Evolutionary conservation across 169 alveolate species (phyloP).

Genomic region (Eimeria necatrix): DNA sequence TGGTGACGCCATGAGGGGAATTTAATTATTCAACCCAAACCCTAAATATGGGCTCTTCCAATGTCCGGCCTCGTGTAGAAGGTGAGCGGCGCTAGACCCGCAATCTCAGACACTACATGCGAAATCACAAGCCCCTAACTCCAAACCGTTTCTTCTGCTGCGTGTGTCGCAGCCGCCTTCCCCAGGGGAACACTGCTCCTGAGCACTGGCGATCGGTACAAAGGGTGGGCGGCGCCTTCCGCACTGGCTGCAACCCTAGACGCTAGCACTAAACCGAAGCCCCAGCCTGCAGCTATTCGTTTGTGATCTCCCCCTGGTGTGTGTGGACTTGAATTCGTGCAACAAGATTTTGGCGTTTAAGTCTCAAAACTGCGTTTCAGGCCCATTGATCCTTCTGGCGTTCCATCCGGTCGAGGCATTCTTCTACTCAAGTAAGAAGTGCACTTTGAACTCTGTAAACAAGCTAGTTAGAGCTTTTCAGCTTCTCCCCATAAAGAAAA

Average conservation of each 20-base stretch:
- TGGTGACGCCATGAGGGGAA: background rate
- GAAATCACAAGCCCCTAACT: background rate
- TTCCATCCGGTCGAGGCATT: slow-evolving; percentile 21
- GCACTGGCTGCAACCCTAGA: background rate
- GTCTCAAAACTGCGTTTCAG: background rate
- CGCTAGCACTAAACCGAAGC: too few species aligned
- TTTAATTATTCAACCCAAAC: background rate
- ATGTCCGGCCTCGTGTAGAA: background rate
- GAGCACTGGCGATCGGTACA: background rate
- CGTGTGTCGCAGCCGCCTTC: background rate
- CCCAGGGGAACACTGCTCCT: background rate
- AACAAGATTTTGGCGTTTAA: background rate
- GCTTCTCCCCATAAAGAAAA: too few species aligned
- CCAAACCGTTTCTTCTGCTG: background rate
- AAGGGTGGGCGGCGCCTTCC: background rate
- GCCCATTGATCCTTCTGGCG: slow-evolving; percentile 1
- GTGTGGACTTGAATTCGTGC: too few species aligned
- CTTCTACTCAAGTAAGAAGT: slow-evolving; percentile 12
- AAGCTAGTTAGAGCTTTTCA: too few species aligned
- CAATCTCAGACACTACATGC: background rate
- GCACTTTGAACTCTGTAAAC: too few species aligned
- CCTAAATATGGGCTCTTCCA: background rate
- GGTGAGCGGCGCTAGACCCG: background rate
- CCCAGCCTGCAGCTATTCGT: too few species aligned
- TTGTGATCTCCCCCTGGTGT: too few species aligned